Conservation (phyloP, 176 grass and related monocot genomes). For the Zoysia japonica region DNA sequence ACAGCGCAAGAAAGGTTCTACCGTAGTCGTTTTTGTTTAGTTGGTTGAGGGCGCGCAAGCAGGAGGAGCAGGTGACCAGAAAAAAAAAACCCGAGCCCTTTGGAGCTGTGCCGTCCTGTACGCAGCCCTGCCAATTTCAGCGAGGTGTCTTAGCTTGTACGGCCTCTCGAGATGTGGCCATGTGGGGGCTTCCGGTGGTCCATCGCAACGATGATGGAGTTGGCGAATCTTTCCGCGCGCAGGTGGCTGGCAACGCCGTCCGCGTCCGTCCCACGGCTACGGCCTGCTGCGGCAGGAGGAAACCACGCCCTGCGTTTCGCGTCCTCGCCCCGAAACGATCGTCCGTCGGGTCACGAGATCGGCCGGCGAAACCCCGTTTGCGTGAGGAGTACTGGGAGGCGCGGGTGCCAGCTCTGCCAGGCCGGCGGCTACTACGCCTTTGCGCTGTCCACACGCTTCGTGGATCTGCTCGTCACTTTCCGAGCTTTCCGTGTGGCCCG, state of each 20-base stretch:
- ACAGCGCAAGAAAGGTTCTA: no score
- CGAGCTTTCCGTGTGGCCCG: background rate
- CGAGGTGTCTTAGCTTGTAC: no score
- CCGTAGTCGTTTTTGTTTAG: no score
- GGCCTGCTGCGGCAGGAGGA: no score
- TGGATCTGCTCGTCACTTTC: background rate
- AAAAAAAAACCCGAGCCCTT: no score
- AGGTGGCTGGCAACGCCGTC: background rate
- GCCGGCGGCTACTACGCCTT: background rate
- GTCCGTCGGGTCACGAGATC: no score
- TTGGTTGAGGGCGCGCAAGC: no score
- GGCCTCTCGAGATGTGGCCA: background rate
- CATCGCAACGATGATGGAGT: background rate
- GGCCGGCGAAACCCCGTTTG: background rate
- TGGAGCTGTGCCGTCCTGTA: no score
- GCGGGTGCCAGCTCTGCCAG: background rate
- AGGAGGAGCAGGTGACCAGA: no score
- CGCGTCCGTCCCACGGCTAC: background rate
- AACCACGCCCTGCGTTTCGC: background rate
- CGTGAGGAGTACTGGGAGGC: background rate
- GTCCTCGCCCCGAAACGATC: background rate
- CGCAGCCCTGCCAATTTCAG: no score
- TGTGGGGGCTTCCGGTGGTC: background rate
- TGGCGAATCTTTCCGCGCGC: background rate
- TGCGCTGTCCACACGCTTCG: background rate